Base-by-base conservation (phyloP, 1,284 basidiomycete species). In the Hymenochaete sp. region DNA sequence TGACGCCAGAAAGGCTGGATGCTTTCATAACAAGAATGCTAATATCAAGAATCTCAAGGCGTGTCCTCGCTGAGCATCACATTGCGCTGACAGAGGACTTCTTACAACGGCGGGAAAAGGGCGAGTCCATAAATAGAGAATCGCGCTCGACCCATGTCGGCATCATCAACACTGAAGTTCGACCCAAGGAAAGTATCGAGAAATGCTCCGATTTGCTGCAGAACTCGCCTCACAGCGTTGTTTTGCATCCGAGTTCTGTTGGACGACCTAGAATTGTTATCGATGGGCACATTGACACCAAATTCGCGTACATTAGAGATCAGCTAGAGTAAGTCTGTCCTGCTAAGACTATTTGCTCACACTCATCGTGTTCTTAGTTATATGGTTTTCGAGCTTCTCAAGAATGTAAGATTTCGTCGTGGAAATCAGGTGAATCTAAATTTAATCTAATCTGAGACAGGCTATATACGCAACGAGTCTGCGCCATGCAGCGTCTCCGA, bases 21-120 rank as follows among this genome's bases (percentile, higher is more conserved):
- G 73, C 84, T 6, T 92, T 93, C 61, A 90, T 93, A 82, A 77
- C 79, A 18, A 77, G 90, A 21, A 95, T 95, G 92, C 73, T 95
- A 7, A 74, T 90, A 37, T 93, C 90, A 2, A 73, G 92, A 44
- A 92, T 95, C 59, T 92, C 90, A 7, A 73, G 91, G 19, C 77
- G 92, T 32, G 91, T 95, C 22, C 71, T 95, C 24, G 87, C 82
- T 1, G 87, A 93, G 58, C 91, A 95, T 57, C 91, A 95, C 56
- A 79, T 93, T 45, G 84, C 88, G 2, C 68, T 95, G 3, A 83
- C 86, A 3, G 73, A 79, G 47, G 74, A 73, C 29, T 70, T 71
- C 21, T 57, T 70, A 50, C 59, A 65, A 18, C 68, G 67, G 45
- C 59, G 60, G 29, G 60, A 67, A 33, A 49, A 54, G 19, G 39